phyloP scores from a whole-genome alignment of 495 filamentous ascomycete genomes.

The Neurospora sp. region DNA sequence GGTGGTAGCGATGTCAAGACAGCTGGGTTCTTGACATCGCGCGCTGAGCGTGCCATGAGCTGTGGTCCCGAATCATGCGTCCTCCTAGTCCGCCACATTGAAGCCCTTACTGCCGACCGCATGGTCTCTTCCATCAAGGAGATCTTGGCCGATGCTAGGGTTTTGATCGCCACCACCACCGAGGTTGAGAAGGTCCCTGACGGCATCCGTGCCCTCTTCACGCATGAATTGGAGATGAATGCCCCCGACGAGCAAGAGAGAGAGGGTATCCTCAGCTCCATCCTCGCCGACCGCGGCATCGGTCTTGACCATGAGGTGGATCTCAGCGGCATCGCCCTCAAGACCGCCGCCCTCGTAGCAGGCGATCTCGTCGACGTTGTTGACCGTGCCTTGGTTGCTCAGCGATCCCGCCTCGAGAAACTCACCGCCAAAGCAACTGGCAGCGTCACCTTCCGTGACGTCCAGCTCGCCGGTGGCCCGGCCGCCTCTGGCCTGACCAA shows the following conservation, averaged over 20 bases:
- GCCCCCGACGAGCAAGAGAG: conserved; percentile 90
- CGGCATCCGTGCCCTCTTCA: conserved; percentile 81
- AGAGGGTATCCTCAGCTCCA: conserved; percentile 71
- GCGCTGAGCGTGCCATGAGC: conserved; percentile 77
- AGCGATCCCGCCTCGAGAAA: conserved; percentile 58
- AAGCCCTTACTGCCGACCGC: conserved; percentile 81
- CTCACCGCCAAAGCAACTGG: conserved; percentile 41
- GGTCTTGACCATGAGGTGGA: conserved; percentile 71
- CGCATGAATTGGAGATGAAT: conserved; percentile 87
- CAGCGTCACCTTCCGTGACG: conserved; percentile 62
- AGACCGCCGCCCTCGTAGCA: conserved; percentile 91
- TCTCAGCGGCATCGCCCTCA: conserved; percentile 71
- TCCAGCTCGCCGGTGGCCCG: conserved; percentile 83
- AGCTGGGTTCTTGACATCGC: conserved; percentile 75
- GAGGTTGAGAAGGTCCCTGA: conserved; percentile 91
- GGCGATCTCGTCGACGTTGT: conserved; percentile 92
- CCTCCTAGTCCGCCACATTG: conserved; percentile 78
- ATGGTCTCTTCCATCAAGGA: conserved; percentile 78
- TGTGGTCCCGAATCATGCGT: conserved; percentile 77
- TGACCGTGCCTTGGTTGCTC: conserved; percentile 72
- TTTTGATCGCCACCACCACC: conserved; percentile 86
- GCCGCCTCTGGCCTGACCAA: conserved; percentile 69
- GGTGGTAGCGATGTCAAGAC: conserved; percentile 88
- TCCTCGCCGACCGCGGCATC: conserved; percentile 65
- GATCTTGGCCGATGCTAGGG: conserved; percentile 58